Evolutionary conservation across 176 grass and related monocot genomes (phyloP).

Genomic region (Cenchrus fungigraminus): DNA sequence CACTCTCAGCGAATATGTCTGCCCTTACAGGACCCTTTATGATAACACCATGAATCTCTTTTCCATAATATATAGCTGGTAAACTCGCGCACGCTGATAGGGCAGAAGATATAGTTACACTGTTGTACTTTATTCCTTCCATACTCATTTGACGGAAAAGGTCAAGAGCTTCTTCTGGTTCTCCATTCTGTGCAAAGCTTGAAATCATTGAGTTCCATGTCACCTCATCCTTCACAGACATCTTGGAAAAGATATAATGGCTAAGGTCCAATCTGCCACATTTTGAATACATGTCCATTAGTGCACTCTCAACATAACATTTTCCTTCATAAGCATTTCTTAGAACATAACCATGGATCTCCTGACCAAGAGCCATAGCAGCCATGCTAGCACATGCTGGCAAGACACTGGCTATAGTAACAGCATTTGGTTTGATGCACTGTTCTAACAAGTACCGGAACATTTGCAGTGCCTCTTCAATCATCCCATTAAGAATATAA

Average conservation of each 20-base stretch:
- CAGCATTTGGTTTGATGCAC: conserved; percentile 72
- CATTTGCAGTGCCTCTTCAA: conserved; percentile 57
- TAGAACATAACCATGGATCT: conserved; percentile 73
- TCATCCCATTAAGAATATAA: conserved; percentile 83
- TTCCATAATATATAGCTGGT: conserved; percentile 75
- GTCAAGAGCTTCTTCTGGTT: conserved; percentile 67
- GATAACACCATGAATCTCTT: conserved; percentile 84
- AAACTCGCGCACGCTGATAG: conserved; percentile 78
- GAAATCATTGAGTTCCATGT: conserved; percentile 96
- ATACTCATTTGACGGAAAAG: conserved; percentile 76
- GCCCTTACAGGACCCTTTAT: conserved; percentile 59
- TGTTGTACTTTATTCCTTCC: conserved; percentile 65
- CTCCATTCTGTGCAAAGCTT: conserved; percentile 80
- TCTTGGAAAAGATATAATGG: conserved; percentile 67
- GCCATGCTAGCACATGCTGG: conserved; percentile 67
- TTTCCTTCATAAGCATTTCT: conserved; percentile 73
- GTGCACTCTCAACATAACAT: conserved; percentile 75
- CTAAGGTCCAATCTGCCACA: conserved; percentile 78
- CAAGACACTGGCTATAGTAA: conserved; percentile 65
- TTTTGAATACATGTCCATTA: conserved; percentile 91
- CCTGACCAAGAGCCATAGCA: conserved; percentile 67
- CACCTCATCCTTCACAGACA: conserved; percentile 63
- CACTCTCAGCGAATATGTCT: conserved; percentile 74
- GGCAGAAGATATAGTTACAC: conserved; percentile 74
- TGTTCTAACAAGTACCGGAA: conserved; percentile 60